phyloP scores from a whole-genome alignment of 176 grass and related monocot genomes.

The Ampelocalamus luodianensis region DNA sequence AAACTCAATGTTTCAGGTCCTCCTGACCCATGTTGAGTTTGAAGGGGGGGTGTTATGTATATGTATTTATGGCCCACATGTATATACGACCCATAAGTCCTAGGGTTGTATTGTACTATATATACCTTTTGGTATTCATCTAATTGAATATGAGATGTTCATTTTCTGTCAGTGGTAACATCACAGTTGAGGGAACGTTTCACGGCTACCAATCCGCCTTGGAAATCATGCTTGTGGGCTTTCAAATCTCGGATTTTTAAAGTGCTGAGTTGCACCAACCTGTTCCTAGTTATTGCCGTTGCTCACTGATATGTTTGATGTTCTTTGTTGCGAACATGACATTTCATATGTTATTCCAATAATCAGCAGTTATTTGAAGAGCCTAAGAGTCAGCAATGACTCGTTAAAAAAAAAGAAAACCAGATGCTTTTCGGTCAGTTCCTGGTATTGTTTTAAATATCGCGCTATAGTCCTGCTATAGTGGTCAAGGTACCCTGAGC shows the following conservation, averaged over 20 bases:
- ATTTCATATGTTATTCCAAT: not conserved
- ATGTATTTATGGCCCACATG: too few relatives aligned
- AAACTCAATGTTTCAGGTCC: too few relatives aligned
- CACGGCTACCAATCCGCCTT: not conserved
- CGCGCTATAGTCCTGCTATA: too few relatives aligned
- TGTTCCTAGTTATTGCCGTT: conserved; percentile 7
- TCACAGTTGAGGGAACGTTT: conserved; percentile 22
- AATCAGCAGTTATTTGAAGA: conserved; percentile 4
- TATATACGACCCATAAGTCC: too few relatives aligned
- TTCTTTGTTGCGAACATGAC: conserved; percentile 5
- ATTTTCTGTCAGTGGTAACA: too few relatives aligned
- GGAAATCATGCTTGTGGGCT: conserved; percentile 13
- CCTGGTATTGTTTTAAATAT: not conserved
- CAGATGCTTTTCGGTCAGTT: not conserved
- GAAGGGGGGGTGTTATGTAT: too few relatives aligned
- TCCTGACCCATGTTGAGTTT: too few relatives aligned
- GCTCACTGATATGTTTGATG: conserved; percentile 7
- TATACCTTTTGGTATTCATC: too few relatives aligned
- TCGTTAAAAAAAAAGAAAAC: not conserved
- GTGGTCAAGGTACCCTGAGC: too few relatives aligned
- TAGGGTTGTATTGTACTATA: too few relatives aligned
- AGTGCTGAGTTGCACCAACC: not conserved
- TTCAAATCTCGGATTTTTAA: conserved; percentile 6
- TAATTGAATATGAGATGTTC: too few relatives aligned
- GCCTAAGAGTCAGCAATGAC: not conserved